Evolutionary conservation across 2,329 filamentous ascomycete species (phyloP), one percentile per base, ranked within the genome.

Genomic region (Keithomyces neogunnii): DNA sequence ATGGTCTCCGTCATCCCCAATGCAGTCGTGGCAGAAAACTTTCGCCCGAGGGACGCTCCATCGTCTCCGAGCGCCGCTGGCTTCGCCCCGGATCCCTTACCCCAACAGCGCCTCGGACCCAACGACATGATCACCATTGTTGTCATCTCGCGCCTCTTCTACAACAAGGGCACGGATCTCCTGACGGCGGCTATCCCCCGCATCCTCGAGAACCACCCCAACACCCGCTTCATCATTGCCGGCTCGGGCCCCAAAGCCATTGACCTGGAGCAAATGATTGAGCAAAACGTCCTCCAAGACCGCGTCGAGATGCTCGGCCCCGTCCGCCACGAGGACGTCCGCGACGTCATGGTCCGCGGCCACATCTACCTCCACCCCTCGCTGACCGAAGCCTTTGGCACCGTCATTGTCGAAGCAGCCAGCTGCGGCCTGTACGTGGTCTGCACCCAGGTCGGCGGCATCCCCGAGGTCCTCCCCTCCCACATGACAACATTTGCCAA

Each of bases 1-100:
- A 96, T 96, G 85, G 93, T 99, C 28, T 97, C 92, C 0, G 93
- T 96, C 38, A 97, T 99, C 53, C 93, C 93, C 11, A 99, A 99
- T 59, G 93, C 93, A 8, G 88, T 99, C 2, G 95, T 99, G 1
- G 91, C 95, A 9, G 91, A 96, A 62, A 95, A 96, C 70, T 99
- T 99, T 63, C 82, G 85, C 48, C 93, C 92, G 0, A 58, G 75
- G 64, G 60, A 71, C 62, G 59, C 66, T 68, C 54, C 73, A 64
- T 56, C 69, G 51, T 55, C 65, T 32, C 57, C 66, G 19, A 19
- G 19, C 39, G 58, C 58, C 36, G 47, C 60, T 26, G 59, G 60
- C 26, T 74, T 76, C 53, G 62, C 64, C 44, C 72, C 67, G 46
- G 73, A 72, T 59, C 69, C 73, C 5, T 77, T 83, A 0, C 81